These are phyloP conservation scores for Ruellia speciosa DNA, from an alignment of 305 asterid genomes.

Conservation along the genomic window DNA sequence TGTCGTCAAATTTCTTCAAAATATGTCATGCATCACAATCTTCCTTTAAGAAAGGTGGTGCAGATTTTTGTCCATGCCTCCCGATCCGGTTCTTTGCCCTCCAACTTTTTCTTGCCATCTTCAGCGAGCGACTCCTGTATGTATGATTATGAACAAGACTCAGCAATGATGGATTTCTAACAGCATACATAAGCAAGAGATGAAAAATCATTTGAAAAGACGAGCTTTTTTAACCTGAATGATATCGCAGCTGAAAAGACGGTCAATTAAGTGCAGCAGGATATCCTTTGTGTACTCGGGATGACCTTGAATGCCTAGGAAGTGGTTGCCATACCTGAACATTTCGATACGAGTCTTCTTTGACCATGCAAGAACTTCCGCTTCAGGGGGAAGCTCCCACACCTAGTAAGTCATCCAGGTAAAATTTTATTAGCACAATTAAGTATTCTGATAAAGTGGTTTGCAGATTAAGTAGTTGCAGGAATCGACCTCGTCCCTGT, in stretches of 20 bases:
- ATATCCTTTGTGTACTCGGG: constrained; percentile 81
- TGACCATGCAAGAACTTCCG: constrained; percentile 66
- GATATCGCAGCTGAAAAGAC: constrained; percentile 36
- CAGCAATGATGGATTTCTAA: neutral
- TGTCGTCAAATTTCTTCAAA: no score
- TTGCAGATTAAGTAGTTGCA: neutral
- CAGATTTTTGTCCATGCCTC: constrained; percentile 70
- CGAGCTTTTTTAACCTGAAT: constrained; percentile 34
- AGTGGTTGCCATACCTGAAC: constrained; percentile 57
- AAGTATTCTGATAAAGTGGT: neutral
- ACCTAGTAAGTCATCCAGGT: constrained; percentile 27
- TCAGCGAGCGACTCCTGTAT: constrained; percentile 46
- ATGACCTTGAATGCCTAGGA: constrained; percentile 85
- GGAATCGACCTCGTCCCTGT: constrained; percentile 57
- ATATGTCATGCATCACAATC: constrained; percentile 29
- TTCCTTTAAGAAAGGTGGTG: constrained; percentile 65
- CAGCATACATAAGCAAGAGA: no score
- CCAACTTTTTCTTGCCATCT: constrained; percentile 41
- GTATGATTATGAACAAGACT: neutral
- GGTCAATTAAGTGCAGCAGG: constrained; percentile 52
- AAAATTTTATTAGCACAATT: neutral
- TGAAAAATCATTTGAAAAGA: no score
- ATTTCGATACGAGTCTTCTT: constrained; percentile 60
- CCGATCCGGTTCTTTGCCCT: constrained; percentile 41
- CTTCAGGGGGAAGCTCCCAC: constrained; percentile 57